These are phyloP conservation scores for Ustilago lituana DNA, from an alignment of 1,284 basidiomycete species.

Conservation along the genomic window DNA sequence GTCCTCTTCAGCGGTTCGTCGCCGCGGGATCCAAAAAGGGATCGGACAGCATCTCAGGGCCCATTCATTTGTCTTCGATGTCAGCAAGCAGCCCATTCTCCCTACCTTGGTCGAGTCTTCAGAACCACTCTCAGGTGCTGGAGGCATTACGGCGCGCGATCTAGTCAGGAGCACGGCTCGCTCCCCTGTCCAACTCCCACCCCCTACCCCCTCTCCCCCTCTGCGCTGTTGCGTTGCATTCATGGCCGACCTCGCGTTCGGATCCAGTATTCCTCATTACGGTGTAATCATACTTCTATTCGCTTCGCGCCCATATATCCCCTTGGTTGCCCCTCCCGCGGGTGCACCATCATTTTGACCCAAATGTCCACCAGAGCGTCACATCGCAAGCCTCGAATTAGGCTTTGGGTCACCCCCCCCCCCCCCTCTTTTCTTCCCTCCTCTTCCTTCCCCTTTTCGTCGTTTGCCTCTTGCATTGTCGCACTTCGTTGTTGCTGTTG, in stretches of 20 bases:
- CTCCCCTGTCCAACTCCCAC: not conserved
- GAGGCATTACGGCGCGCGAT: conserved; percentile 1
- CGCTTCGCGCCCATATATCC: conserved; percentile 31
- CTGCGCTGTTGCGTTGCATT: conserved; percentile 9
- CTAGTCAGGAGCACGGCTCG: not conserved
- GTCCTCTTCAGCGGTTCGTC: not conserved
- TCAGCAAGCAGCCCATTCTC: not conserved
- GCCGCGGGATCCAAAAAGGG: conserved; percentile 1
- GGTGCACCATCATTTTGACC: conserved; percentile 16
- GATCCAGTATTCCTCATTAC: not conserved
- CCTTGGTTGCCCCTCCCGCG: not conserved
- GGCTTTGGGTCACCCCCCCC: conserved; percentile 47
- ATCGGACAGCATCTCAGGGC: conserved; percentile 3
- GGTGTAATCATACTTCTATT: conserved; percentile 36
- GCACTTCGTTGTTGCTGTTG: not conserved
- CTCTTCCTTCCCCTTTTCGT: not conserved
- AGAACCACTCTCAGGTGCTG: too few species aligned
- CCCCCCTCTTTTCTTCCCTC: not conserved
- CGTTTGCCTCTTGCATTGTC: not conserved
- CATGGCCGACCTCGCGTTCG: too few species aligned
- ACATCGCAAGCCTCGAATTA: conserved; percentile 41
- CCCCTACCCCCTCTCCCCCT: not conserved
- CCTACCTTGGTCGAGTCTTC: too few species aligned
- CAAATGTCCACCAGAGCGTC: conserved; percentile 50
- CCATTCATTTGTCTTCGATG: conserved; percentile 6